Conservation (phyloP, 1,284 basidiomycete genomes). For the Cystobasidium pallidum region DNA sequence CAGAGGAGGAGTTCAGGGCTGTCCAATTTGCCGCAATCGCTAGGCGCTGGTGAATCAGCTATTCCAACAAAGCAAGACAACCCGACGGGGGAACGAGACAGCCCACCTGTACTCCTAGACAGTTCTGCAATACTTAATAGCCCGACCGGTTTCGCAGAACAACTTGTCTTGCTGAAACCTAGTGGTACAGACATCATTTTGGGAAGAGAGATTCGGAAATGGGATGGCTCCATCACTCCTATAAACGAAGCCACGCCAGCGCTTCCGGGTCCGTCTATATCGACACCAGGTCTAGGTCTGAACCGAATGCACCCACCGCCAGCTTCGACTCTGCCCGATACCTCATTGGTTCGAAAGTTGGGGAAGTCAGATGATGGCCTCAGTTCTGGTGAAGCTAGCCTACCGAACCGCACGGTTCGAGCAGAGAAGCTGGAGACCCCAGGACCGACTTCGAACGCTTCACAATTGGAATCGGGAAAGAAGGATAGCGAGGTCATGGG, state of each 20-base stretch:
- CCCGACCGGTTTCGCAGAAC: conserved; percentile 14
- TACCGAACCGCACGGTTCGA: neutral
- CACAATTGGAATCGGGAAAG: neutral
- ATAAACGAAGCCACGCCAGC: neutral
- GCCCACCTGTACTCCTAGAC: conserved; percentile 8
- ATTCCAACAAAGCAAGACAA: neutral
- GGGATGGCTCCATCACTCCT: neutral
- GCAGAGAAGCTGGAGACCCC: neutral
- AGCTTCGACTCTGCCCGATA: too few species aligned
- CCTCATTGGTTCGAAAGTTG: neutral
- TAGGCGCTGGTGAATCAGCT: neutral
- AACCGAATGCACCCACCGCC: too few species aligned
- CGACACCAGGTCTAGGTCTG: neutral
- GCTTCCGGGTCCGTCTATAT: neutral
- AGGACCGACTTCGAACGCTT: neutral
- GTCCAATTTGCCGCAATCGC: neutral
- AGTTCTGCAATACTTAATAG: conserved; percentile 22
- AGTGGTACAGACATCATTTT: neutral
- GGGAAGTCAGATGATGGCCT: neutral
- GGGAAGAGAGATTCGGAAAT: neutral
- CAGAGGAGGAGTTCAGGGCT: neutral
- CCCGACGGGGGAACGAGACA: neutral
- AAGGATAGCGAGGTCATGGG: neutral
- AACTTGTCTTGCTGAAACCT: conserved; percentile 12
- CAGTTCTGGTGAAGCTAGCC: neutral